phyloP scores from a whole-genome alignment of 768 basidiomycete species.

The Porphyrellus cyaneotinctus region DNA sequence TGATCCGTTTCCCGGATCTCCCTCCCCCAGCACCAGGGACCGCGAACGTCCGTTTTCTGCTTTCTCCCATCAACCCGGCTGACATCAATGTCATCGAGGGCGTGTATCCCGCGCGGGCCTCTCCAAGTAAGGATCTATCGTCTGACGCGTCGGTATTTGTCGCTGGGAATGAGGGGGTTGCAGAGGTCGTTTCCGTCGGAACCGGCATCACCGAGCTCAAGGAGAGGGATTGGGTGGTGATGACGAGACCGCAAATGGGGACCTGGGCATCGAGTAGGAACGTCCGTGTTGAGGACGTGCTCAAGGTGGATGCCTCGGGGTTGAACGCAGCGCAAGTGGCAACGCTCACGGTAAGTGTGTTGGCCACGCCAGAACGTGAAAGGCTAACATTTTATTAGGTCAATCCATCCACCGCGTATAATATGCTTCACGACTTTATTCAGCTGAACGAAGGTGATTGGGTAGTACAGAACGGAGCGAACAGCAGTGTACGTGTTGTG shows the following conservation, averaged over 20 bases:
- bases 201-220: constrained; percentile 44
- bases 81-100: constrained; percentile 81
- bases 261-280: constrained; percentile 67
- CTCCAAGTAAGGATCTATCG: constrained; percentile 34
- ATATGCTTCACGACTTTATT: constrained; percentile 73
- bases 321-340: constrained; percentile 66
- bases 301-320: constrained; percentile 50
- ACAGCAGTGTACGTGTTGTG: constrained; percentile 60
- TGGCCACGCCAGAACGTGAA: not conserved
- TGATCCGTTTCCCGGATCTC: constrained; percentile 48
- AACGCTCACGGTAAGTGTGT: constrained; percentile 58
- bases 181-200: constrained; percentile 60
- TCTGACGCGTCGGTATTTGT: constrained; percentile 45
- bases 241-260: constrained; percentile 64
- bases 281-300: constrained; percentile 50
- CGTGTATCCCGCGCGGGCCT: constrained; percentile 69
- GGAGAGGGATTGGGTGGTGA: constrained; percentile 70
- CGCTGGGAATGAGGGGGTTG: constrained; percentile 77
- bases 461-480: constrained; percentile 84
- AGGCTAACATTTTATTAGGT: constrained; percentile 46
- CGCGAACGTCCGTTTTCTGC: constrained; percentile 61
- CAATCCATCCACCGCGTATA: constrained; percentile 80
- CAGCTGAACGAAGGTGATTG: constrained; percentile 65
- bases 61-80: constrained; percentile 78
- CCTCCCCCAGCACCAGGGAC: constrained; percentile 52